These are phyloP conservation scores for Smallanthus sonchifolius DNA, from an alignment of 129 eudicot species.

Conservation along the genomic window DNA sequence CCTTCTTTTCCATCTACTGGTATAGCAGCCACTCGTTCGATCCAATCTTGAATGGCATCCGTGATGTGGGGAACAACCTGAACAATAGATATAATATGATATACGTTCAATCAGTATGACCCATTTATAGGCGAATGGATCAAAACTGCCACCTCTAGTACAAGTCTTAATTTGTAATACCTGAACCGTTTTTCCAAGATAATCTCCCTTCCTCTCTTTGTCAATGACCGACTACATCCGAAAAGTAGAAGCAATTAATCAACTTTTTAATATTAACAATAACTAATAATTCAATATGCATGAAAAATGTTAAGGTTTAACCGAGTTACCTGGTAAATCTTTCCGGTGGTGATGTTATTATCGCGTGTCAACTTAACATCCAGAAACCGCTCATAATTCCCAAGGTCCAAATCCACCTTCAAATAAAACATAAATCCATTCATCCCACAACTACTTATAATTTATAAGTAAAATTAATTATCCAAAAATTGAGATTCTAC, in stretches of 20 bases:
- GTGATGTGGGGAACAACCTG: conserved; percentile 40
- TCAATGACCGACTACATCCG: conserved; percentile 71
- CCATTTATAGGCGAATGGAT: background rate
- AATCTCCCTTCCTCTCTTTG: conserved; percentile 95
- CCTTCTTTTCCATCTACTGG: conserved; percentile 44
- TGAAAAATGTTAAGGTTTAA: background rate
- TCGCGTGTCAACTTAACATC: conserved; percentile 84
- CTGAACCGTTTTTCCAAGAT: conserved; percentile 85
- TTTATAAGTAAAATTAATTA: background rate
- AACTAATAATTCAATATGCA: background rate
- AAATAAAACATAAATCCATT: conserved; percentile 15
- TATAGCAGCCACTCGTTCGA: conserved; percentile 33
- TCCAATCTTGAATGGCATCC: conserved; percentile 40
- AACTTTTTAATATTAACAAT: background rate
- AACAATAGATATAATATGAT: background rate
- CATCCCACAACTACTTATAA: background rate
- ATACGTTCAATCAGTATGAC: background rate
- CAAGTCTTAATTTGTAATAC: background rate
- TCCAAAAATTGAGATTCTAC: background rate
- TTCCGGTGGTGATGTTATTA: conserved; percentile 94
- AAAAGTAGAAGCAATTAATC: conserved; percentile 9
- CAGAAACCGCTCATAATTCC: conserved; percentile 94
- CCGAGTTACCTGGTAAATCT: conserved; percentile 69
- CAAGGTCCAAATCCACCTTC: conserved; percentile 99
- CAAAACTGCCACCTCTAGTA: background rate